Conservation (phyloP, 805 yeast genomes). For the Starmerella vaccinii region DNA sequence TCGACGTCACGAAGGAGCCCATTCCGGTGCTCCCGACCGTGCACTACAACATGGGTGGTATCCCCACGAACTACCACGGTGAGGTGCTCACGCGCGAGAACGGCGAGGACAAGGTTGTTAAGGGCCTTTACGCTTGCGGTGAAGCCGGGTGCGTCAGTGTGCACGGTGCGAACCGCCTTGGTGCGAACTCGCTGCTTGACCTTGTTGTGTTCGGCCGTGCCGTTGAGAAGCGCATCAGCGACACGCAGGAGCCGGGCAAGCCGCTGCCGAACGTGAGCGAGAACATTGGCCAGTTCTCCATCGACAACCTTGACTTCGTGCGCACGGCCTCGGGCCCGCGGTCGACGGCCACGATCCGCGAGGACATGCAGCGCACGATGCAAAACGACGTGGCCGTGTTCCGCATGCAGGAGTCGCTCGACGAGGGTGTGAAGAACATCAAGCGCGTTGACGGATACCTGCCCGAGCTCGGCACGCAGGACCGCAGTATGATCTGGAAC, state of each 20-base stretch:
- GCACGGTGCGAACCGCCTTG: conserved; percentile 98
- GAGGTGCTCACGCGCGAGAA: conserved; percentile 78
- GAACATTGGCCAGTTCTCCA: conserved; percentile 80
- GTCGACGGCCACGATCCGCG: conserved; percentile 80
- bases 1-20: conserved; percentile 98
- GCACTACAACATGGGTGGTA: conserved; percentile 99
- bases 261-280: conserved; percentile 76
- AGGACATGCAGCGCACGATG: conserved; percentile 91
- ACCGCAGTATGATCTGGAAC: conserved; percentile 98
- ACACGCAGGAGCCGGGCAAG: conserved; percentile 73
- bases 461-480: conserved; percentile 71
- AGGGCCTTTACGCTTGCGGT: conserved; percentile 95
- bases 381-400: conserved; percentile 95
- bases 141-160: conserved; percentile 99
- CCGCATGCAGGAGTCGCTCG: conserved; percentile 85
- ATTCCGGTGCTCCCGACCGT: conserved; percentile 97
- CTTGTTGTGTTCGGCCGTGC: conserved; percentile 98
- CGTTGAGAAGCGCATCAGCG: conserved; percentile 83
- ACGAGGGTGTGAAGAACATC: conserved; percentile 79
- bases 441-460: conserved; percentile 63
- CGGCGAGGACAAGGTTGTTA: conserved; percentile 84
- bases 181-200: conserved; percentile 95
- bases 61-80: conserved; percentile 96
- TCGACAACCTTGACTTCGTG: conserved; percentile 78
- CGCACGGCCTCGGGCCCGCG: conserved; percentile 77